Evolutionary conservation across 2,329 filamentous ascomycete species (phyloP).

Genomic region (Pyrenophora teres): DNA sequence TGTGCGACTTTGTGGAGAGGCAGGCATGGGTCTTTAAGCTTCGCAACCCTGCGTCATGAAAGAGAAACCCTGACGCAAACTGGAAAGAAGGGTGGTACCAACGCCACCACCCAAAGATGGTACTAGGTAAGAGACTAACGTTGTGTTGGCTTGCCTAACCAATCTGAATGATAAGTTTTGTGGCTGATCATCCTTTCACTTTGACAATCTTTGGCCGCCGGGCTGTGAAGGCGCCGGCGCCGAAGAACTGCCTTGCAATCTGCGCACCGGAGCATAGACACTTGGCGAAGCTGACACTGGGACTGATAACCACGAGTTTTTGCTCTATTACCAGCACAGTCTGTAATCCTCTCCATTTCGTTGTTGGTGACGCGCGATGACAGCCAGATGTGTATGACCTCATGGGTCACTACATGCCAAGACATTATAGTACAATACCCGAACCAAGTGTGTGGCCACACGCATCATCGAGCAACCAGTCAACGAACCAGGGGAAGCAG

Average conservation of each 20-base stretch:
- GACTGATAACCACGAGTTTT: not conserved
- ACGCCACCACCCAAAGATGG: too few relatives aligned
- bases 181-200: not conserved
- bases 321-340: not conserved
- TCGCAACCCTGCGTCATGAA: too few relatives aligned
- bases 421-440: constrained; percentile 3
- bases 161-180: constrained; percentile 2
- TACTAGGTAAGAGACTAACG: constrained; percentile 1
- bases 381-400: constrained; percentile 10
- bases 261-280: constrained; percentile 1
- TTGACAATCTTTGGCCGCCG: too few relatives aligned
- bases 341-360: not conserved
- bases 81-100: too few relatives aligned
- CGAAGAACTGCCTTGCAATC: constrained; percentile 6
- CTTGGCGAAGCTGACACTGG: not conserved
- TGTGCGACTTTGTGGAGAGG: constrained; percentile 1
- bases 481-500: constrained; percentile 6
- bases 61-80: not conserved
- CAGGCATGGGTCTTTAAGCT: constrained; percentile 16
- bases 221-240: constrained; percentile 10
- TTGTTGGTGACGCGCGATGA: constrained; percentile 12
- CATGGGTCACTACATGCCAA: constrained; percentile 12
- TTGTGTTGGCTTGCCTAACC: not conserved
- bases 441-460: constrained; percentile 13
- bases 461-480: constrained; percentile 3